phyloP scores from a whole-genome alignment of 2,329 filamentous ascomycete species.

The Ophioceras dolichostomum region DNA sequence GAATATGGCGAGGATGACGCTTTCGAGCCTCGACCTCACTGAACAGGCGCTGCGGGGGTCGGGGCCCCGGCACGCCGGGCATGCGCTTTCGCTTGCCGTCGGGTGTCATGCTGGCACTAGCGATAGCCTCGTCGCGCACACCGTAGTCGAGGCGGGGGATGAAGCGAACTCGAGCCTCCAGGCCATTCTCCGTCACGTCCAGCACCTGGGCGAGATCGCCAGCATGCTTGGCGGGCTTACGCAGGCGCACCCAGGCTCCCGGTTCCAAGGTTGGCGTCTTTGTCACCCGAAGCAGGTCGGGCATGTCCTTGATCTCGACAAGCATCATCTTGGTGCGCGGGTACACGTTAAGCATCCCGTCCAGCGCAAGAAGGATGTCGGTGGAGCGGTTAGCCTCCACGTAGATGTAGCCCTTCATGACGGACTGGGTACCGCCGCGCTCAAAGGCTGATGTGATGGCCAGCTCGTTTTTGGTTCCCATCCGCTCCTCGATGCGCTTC shows the following conservation, averaged over 20 bases:
- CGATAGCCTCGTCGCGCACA: constrained; percentile 59
- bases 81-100: constrained; percentile 74
- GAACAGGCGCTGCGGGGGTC: constrained; percentile 82
- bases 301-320: constrained; percentile 95
- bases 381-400: constrained; percentile 82
- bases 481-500: constrained; percentile 74
- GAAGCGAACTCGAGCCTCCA: constrained; percentile 75
- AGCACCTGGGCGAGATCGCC: constrained; percentile 87
- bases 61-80: constrained; percentile 43
- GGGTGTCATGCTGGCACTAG: constrained; percentile 26
- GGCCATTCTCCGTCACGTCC: constrained; percentile 83
- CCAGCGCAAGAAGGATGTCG: constrained; percentile 71
- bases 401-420: constrained; percentile 92
- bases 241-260: constrained; percentile 85
- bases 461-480: constrained; percentile 66
- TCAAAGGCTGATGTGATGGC: constrained; percentile 88
- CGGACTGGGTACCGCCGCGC: constrained; percentile 60
- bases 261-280: constrained; percentile 78
- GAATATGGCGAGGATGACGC: constrained; percentile 53
- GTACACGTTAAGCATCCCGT: constrained; percentile 82
- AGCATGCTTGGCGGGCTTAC: constrained; percentile 66
- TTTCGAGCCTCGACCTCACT: constrained; percentile 89
- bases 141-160: constrained; percentile 92
- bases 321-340: constrained; percentile 76
- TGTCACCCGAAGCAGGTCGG: constrained; percentile 79